Conservation (phyloP, 2,329 filamentous ascomycete species). For the Neurospora sp. region DNA sequence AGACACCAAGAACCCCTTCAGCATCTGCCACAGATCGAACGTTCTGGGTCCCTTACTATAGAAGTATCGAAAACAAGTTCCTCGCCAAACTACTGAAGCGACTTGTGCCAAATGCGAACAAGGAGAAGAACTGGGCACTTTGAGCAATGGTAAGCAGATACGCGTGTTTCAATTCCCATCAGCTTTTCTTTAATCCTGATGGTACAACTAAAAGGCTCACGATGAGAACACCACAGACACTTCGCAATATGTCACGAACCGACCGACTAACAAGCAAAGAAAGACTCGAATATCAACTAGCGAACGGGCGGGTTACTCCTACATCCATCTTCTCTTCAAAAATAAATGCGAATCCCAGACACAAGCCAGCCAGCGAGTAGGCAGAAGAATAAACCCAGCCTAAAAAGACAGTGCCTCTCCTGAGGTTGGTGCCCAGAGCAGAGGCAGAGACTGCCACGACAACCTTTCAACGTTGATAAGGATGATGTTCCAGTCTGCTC, state of each 20-base stretch:
- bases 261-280: background rate
- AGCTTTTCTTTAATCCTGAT: background rate
- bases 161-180: background rate
- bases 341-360: too few species aligned
- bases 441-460: too few species aligned
- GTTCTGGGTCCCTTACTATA: background rate
- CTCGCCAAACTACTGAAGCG: background rate
- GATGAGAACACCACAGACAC: background rate
- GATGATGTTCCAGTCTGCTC: too few species aligned
- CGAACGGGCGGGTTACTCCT: background rate
- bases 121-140: background rate
- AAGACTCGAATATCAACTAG: background rate
- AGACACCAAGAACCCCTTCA: background rate
- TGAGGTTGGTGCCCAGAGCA: too few species aligned
- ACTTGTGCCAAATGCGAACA: background rate
- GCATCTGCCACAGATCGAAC: background rate
- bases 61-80: background rate
- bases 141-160: background rate
- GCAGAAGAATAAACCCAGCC: too few species aligned
- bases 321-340: background rate
- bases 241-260: background rate
- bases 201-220: background rate
- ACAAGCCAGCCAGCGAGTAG: too few species aligned
- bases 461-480: too few species aligned
- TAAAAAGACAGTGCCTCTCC: too few species aligned